Base-by-base conservation (phyloP, 164 flowering plant genomes). In the Brasenia schreberi region DNA sequence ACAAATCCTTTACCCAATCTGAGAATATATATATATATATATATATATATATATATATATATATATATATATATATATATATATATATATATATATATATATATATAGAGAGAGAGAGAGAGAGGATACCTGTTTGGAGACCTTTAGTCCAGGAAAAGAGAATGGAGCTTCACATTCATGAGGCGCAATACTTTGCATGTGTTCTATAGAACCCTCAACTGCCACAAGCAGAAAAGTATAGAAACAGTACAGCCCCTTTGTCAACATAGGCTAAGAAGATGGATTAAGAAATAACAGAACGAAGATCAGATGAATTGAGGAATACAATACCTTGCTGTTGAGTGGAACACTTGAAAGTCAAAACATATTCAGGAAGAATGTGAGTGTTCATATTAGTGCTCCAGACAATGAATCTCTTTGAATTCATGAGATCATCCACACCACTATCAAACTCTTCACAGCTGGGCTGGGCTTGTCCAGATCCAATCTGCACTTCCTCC, bases 341-440 rank as follows among this genome's bases (percentile, higher is more conserved):
- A 39, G 19, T 42, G 2, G 77, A 66, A 27, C 76, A 64, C 42
- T 70, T 84, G 74, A 63, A 86, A 74, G 84, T 86, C 62, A 84
- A 82, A 60, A 84, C 76, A 74, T 69, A 83, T 52, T 78, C 83
- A 0, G 91, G 94, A 16, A 84, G 76, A 65, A 88, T 79, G 65
- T 80, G 81, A 10, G 68, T 77, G 66, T 77, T 83, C 84, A 83
- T 79, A 58, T 82, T 76, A 7, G 70, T 62, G 19, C 69, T 59
- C 95, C 91, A 86, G 4, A 86, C 79, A 5, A 83, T 73, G 74
- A 78, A 81, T 75, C 76, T 73, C 56, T 59, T 82, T 0, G 89
- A 86, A 64, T 79, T 79, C 42, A 33, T 64, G 10, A 80, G 65
- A 72, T 86, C 77, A 65, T 88, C 91, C 19, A 78, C 79, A 7